These are phyloP conservation scores for Cercospora canescens DNA, from an alignment of 2,329 filamentous ascomycete species.

Conservation along the genomic window DNA sequence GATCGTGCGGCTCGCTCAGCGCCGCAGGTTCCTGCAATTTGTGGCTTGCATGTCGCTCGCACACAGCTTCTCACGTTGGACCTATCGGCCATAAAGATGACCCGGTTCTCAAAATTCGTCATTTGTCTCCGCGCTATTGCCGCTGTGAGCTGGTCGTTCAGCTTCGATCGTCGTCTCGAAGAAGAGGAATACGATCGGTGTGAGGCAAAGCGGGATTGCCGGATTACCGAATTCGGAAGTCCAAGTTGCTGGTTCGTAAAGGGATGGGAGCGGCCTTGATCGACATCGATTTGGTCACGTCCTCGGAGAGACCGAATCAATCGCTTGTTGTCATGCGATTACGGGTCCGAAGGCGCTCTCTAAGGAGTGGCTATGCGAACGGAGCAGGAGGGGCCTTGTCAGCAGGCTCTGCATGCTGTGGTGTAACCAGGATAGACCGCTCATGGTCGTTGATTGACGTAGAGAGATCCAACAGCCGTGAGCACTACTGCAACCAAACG, in stretches of 20 bases:
- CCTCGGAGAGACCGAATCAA: neutral
- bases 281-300: neutral
- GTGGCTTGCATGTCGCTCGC: neutral
- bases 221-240: neutral
- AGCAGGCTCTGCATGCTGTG: neutral
- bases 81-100: slow-evolving; percentile 3
- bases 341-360: neutral
- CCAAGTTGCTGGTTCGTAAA: neutral
- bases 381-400: neutral
- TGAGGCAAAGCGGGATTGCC: neutral
- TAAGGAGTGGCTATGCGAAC: neutral
- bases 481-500: neutral
- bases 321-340: neutral
- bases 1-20: neutral
- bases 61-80: neutral
- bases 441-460: neutral
- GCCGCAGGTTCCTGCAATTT: neutral
- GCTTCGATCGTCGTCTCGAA: neutral
- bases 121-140: neutral
- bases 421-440: neutral
- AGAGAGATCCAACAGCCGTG: neutral
- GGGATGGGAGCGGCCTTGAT: neutral
- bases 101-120: neutral
- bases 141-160: neutral
- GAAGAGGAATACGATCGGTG: neutral